A percentile compares a stretch with the other conserved stretches of the same genome.
Evolutionary conservation across 805 yeast genomes (phyloP).

Genomic region (Metschnikowia colocasiae): DNA sequence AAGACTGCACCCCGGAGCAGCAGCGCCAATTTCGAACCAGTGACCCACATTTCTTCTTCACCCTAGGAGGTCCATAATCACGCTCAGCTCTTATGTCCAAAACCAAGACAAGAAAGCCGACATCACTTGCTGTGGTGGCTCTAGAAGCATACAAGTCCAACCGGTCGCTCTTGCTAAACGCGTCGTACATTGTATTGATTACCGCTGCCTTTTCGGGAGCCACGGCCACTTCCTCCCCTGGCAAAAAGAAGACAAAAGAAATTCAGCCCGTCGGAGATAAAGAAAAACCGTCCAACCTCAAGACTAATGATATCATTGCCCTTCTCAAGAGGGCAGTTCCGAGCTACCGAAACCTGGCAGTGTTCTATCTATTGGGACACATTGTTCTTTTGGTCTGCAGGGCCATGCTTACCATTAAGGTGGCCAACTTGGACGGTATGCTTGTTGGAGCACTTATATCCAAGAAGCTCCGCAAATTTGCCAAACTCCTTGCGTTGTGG

Average conservation of each 20-base stretch:
- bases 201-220: constrained; percentile 44
- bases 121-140: constrained; percentile 24
- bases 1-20: constrained; percentile 2
- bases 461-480: constrained; percentile 61
- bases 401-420: constrained; percentile 72
- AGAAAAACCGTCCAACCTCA: constrained; percentile 17
- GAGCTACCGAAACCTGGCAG: constrained; percentile 24
- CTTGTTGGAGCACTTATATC: constrained; percentile 78
- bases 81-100: background rate
- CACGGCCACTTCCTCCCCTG: constrained; percentile 24
- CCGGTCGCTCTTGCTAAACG: constrained; percentile 38
- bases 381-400: constrained; percentile 58
- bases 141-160: constrained; percentile 37
- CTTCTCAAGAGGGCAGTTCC: constrained; percentile 38
- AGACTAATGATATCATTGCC: constrained; percentile 28
- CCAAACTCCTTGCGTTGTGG: constrained; percentile 68
- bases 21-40: background rate
- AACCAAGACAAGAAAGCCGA: constrained; percentile 3
- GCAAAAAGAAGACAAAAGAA: constrained; percentile 7
- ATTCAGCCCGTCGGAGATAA: constrained; percentile 6
- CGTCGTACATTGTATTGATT: constrained; percentile 38
- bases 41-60: background rate
- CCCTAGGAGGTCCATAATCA: background rate
- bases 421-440: constrained; percentile 82
- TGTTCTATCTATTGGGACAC: constrained; percentile 46